These are phyloP conservation scores for Westerdykella sp. DNA, from an alignment of 2,329 filamentous ascomycete species.

Conservation along the genomic window DNA sequence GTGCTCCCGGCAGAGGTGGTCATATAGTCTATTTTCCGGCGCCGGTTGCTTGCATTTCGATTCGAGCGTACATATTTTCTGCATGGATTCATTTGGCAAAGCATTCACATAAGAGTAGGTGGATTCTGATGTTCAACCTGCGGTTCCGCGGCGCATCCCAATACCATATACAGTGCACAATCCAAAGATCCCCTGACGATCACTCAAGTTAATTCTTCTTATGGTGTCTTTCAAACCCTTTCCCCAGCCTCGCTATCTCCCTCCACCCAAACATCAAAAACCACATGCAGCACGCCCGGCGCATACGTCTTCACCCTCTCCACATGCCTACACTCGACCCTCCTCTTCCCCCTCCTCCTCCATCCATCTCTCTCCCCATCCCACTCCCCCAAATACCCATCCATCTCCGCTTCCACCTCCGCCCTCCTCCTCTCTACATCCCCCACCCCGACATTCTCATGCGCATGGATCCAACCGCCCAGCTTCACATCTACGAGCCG, in stretches of 20 bases:
- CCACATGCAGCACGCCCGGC: constrained; percentile 55
- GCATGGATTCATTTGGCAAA: not conserved
- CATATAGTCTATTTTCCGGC: not conserved
- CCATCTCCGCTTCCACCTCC: constrained; percentile 39
- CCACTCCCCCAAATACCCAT: constrained; percentile 32
- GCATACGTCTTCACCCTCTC: constrained; percentile 54
- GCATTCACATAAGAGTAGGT: too few species aligned
- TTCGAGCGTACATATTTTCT: not conserved
- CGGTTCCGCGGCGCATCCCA: too few species aligned
- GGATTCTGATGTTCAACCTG: too few species aligned
- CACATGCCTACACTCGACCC: constrained; percentile 45
- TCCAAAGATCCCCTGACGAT: too few species aligned
- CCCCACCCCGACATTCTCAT: constrained; percentile 51
- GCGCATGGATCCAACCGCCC: constrained; percentile 55
- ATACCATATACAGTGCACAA: too few species aligned
- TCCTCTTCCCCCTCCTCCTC: not conserved
- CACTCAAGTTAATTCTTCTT: too few species aligned
- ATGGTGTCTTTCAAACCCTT: too few species aligned
- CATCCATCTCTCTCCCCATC: constrained; percentile 1
- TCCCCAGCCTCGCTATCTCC: not conserved
- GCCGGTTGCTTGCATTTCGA: not conserved
- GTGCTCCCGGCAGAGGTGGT: too few species aligned
- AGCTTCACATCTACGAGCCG: constrained; percentile 39
- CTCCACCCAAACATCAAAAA: constrained; percentile 47
- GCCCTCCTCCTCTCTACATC: constrained; percentile 20